A percentile compares a stretch with the other conserved stretches of the same genome.
phyloP scores from a whole-genome alignment of 169 alveolate genomes.

The Blepharisma undulans region DNA sequence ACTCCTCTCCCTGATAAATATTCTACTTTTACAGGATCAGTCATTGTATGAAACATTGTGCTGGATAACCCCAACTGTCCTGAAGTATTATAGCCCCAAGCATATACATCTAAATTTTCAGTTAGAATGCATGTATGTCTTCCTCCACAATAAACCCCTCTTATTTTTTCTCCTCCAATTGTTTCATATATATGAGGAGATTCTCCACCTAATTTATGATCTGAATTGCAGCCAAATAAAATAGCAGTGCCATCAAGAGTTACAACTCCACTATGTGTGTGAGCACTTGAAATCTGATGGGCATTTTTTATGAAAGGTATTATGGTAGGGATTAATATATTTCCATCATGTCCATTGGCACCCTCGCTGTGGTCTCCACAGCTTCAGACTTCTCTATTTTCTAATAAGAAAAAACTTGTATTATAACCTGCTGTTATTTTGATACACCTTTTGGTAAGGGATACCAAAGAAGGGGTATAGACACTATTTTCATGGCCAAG shows the following conservation, averaged over 20 bases:
- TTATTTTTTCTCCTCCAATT: conserved; percentile 18
- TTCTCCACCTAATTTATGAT: conserved; percentile 32
- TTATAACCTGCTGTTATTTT: conserved; percentile 37
- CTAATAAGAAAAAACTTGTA: conserved; percentile 19
- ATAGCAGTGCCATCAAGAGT: neutral
- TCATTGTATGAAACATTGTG: conserved; percentile 36
- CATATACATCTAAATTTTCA: conserved; percentile 46
- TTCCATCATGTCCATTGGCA: conserved; percentile 10
- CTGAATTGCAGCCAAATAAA: conserved; percentile 30
- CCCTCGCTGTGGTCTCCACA: conserved; percentile 35
- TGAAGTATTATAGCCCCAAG: conserved; percentile 62
- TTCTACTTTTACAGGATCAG: conserved; percentile 34
- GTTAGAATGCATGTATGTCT: conserved; percentile 56
- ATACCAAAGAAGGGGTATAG: neutral
- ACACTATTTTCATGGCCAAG: neutral
- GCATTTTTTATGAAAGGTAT: conserved; percentile 4
- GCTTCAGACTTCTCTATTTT: neutral
- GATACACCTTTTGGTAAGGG: neutral
- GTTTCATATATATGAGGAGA: conserved; percentile 25
- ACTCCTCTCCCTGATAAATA: conserved; percentile 34
- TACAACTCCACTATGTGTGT: conserved; percentile 20
- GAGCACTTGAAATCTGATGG: conserved; percentile 19
- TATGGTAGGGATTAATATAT: neutral
- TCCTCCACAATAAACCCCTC: conserved; percentile 59
- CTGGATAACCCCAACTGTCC: conserved; percentile 48